A percentile compares a stretch with the other conserved stretches of the same genome.
Evolutionary conservation across 768 basidiomycete genomes (phyloP).

Genomic region (Lactarius indigo): DNA sequence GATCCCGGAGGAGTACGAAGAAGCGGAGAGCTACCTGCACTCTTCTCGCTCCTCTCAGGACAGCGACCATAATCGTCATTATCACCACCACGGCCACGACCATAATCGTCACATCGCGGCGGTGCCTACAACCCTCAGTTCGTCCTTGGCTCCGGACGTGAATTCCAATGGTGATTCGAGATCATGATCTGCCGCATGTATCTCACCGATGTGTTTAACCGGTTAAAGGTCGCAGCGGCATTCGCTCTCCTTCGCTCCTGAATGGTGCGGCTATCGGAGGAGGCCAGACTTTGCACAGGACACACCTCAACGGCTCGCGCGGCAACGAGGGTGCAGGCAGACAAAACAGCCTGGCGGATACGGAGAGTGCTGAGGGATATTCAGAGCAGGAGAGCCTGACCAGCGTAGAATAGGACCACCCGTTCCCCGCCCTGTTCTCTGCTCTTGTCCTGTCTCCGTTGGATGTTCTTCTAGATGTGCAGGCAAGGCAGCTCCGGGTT

Average conservation of each 20-base stretch:
- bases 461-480: not conserved
- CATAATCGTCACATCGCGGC: constrained; percentile 21
- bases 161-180: constrained; percentile 26
- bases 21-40: constrained; percentile 9
- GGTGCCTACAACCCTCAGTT: constrained; percentile 4
- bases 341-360: constrained; percentile 13
- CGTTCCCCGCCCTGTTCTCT: not conserved
- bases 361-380: constrained; percentile 16
- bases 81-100: constrained; percentile 16
- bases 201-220: constrained; percentile 20
- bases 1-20: constrained; percentile 24
- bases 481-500: not conserved
- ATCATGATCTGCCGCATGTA: constrained; percentile 17
- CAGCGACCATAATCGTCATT: constrained; percentile 2
- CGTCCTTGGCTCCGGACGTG: constrained; percentile 10
- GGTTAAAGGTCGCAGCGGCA: constrained; percentile 21
- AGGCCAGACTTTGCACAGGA: not conserved
- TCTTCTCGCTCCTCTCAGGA: constrained; percentile 24
- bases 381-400: constrained; percentile 25
- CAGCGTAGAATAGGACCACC: constrained; percentile 20
- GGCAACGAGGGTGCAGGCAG: not conserved
- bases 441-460: constrained; percentile 1
- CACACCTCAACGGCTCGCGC: constrained; percentile 6
- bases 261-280: constrained; percentile 2
- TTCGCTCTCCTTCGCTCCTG: constrained; percentile 15